Base-by-base conservation (phyloP, 371 early-diverging fungal genomes). In the Actinomortierella ambigua region DNA sequence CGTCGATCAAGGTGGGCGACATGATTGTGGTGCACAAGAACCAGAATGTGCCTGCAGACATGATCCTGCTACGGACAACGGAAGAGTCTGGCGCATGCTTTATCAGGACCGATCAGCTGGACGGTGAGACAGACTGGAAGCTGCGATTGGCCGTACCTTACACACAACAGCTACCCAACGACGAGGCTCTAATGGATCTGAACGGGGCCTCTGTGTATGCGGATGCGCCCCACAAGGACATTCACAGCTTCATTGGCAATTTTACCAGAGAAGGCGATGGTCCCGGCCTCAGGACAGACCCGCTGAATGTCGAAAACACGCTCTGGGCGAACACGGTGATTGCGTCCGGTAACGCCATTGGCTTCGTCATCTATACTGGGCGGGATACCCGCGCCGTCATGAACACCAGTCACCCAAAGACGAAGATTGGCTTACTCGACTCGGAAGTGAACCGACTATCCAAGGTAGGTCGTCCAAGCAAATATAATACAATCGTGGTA, bases 111-210 rank as follows among this genome's bases (percentile, higher is more conserved):
- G 99, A 99, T 82, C 99, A 99, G 71, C 82, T 99, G 47, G 99
- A 99, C 77, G 99, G 99, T 61, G 99, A 99, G 76, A 99, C 99
- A 0, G 99, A 99, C 70, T 99, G 99, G 99, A 99, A 99, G 80
- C 78, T 98, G 59, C 85, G 93, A 40, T 68, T 95, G 18, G 96
- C 98, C 0, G 90, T 95, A 20, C 89, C 93, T 15, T 85, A 86
- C 0, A 81, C 87, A 22, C 97, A 98, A 69, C 85, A 87, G 51
- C 68, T 95, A 18, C 75, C 82, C 2, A 77, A 78, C 26, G 89
- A 92, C 58, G 63, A 77, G 40, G 80, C 82, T 3, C 69, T 95
- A 34, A 65, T 91, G 39, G 63, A 76, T 34, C 57, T 89, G 34
- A 77, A 85, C 14, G 34, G n/a, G n/a, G 94, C 89, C 6, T 82